Base-by-base conservation (phyloP, 768 basidiomycete species). In the Rhodotorula babjevae region DNA sequence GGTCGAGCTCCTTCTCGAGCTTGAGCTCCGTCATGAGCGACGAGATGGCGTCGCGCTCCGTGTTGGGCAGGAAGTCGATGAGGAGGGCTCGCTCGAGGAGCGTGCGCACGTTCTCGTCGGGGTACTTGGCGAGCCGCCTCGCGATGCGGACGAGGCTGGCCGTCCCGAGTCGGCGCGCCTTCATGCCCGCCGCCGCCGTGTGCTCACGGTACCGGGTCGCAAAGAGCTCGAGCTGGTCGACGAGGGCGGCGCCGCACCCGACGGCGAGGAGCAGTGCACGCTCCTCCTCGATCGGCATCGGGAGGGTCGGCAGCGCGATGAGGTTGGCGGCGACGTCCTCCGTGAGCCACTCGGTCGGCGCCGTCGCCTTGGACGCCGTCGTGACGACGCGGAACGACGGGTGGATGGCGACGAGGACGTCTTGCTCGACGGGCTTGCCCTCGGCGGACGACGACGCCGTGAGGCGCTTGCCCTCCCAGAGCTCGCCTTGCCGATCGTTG, bases 351-450 rank as follows among this genome's bases (percentile, higher is more conserved):
- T 64, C 58, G n/a, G 58, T 46, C 3, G 69, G 58, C 2, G 73
- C 53, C 3, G 66, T 57, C 16, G 73, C 40, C 33, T 75, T 67
- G 18, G 69, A 64, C 16, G 69, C 60, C 12, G 69, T 75, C 23
- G 73, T 63, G 64, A 75, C 65, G 61, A 71, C 16, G 23, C 73
- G 65, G 59, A 75, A 75, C 1, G 69, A 65, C 27, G 73, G 69
- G 33, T 67, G 65, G 25, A 67, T 58, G 25, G 10, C 10, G 14
- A 67, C 69, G 56, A 75, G 64, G 9, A 68, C 25, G 7, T 16
- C 18, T 27, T 2, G 44, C 14, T 12, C 44, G 6, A n/a, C 31
- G 31, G 27, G 15, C 23, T 44, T 31, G 31, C 16, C 19, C 5
- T 11, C 21, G 15, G 27, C 44, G 10, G 23, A 49, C 19, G 23